A percentile compares a stretch with the other conserved stretches of the same genome.
These are phyloP conservation scores for Orbilia blumenaviensis DNA, from an alignment of 2,329 filamentous ascomycete species.

Conservation along the genomic window DNA sequence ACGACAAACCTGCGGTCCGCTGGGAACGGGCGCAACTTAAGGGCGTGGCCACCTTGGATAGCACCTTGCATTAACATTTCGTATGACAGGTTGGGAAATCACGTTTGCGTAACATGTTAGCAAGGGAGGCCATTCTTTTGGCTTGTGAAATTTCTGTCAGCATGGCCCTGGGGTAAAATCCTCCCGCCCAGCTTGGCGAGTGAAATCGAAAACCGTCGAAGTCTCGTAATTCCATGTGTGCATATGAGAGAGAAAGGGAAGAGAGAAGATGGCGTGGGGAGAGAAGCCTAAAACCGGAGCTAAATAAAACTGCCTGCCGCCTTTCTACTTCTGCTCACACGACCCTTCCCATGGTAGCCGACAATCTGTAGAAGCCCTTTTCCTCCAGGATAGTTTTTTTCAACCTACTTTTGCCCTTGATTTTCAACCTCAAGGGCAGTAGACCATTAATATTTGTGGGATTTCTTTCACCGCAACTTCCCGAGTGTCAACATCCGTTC, in stretches of 20 bases:
- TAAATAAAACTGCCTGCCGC: slow-evolving; percentile 22
- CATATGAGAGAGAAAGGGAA: neutral
- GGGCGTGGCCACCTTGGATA: neutral
- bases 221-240: slow-evolving; percentile 5
- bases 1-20: slow-evolving; percentile 24
- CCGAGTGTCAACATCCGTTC: slow-evolving; percentile 4
- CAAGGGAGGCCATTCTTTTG: slow-evolving; percentile 16
- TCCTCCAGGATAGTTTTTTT: slow-evolving; percentile 32
- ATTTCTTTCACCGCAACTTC: neutral
- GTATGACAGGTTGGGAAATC: neutral
- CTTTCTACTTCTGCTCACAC: slow-evolving; percentile 35
- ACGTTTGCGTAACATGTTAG: slow-evolving; percentile 39
- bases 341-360: slow-evolving; percentile 37
- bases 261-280: slow-evolving; percentile 22
- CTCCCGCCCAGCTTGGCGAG: slow-evolving; percentile 8
- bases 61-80: slow-evolving; percentile 13
- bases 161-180: slow-evolving; percentile 26
- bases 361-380: slow-evolving; percentile 25
- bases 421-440: slow-evolving; percentile 51
- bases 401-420: slow-evolving; percentile 49
- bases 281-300: slow-evolving; percentile 20
- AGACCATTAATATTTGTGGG: slow-evolving; percentile 9
- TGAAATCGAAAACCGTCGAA: slow-evolving; percentile 30
- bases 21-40: neutral
- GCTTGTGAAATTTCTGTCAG: slow-evolving; percentile 50